Conservation (phyloP, 1,284 basidiomycete genomes). For the Microbotryomycetes sp. region DNA sequence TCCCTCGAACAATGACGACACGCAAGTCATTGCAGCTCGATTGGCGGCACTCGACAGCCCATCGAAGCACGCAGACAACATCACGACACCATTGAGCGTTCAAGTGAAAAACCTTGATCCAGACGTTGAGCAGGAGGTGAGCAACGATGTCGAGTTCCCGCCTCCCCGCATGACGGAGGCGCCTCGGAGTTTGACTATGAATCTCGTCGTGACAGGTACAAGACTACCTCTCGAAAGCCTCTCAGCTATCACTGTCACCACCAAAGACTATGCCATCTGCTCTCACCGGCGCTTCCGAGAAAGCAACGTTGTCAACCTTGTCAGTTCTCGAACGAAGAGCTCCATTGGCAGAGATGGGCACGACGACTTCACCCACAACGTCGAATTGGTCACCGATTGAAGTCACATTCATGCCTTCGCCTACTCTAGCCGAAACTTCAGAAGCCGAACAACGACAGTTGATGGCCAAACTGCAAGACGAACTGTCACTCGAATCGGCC, state of each 20-base stretch:
- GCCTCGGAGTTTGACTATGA: not conserved
- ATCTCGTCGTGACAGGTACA: not conserved
- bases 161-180: not conserved
- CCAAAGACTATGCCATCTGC: not conserved
- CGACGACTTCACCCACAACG: not conserved
- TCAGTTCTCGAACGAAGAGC: not conserved
- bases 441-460: too few species aligned
- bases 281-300: too few species aligned
- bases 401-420: not conserved
- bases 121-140: not conserved
- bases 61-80: too few species aligned
- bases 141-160: not conserved
- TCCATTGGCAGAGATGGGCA: not conserved
- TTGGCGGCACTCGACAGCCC: not conserved
- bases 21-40: not conserved
- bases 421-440: too few species aligned
- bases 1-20: not conserved
- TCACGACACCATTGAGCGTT: not conserved
- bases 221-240: not conserved
- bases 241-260: not conserved
- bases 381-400: not conserved
- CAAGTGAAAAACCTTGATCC: not conserved
- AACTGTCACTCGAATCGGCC: not conserved
- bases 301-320: too few species aligned
- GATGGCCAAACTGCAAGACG: not conserved